Evolutionary conservation across 2,329 filamentous ascomycete genomes (phyloP).

Genomic region (Pseudocercospora crystallina): DNA sequence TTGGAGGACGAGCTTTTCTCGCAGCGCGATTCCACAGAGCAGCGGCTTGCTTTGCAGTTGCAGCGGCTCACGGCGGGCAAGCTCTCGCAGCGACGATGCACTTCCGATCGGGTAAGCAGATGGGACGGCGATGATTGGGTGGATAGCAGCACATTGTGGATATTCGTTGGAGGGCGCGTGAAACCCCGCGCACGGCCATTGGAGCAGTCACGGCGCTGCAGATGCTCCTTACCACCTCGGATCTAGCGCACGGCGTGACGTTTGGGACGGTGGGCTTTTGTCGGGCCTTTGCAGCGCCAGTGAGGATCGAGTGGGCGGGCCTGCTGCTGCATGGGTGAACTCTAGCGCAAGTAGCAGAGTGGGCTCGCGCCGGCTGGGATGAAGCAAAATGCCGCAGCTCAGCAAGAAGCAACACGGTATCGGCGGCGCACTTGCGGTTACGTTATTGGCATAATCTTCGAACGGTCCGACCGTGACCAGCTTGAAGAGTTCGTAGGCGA

Average conservation of each 20-base stretch:
- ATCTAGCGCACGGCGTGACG: constrained; percentile 2
- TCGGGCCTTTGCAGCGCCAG: constrained; percentile 15
- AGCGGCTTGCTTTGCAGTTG: neutral
- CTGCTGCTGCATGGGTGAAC: no score
- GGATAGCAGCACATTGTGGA: neutral
- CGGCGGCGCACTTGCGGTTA: constrained; percentile 15
- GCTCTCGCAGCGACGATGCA: neutral
- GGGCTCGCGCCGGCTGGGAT: constrained; percentile 8
- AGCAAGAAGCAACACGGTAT: constrained; percentile 11
- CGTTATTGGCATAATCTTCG: constrained; percentile 22
- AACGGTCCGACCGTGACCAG: constrained; percentile 23
- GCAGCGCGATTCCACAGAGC: no score
- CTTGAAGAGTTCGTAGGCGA: neutral
- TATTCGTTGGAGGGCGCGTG: neutral
- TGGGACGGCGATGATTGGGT: constrained; percentile 3
- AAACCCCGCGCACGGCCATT: constrained; percentile 2
- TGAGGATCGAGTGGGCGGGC: neutral
- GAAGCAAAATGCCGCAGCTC: constrained; percentile 17
- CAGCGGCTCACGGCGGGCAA: constrained; percentile 7
- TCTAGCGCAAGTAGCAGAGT: neutral
- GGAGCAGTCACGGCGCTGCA: neutral
- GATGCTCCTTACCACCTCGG: neutral
- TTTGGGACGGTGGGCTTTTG: constrained; percentile 9
- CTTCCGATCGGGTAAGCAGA: constrained; percentile 8
- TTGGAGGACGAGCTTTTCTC: neutral